Base-by-base conservation (phyloP, 225 moss, liverwort and hornwort genomes). In the Anthoceros angustus region DNA sequence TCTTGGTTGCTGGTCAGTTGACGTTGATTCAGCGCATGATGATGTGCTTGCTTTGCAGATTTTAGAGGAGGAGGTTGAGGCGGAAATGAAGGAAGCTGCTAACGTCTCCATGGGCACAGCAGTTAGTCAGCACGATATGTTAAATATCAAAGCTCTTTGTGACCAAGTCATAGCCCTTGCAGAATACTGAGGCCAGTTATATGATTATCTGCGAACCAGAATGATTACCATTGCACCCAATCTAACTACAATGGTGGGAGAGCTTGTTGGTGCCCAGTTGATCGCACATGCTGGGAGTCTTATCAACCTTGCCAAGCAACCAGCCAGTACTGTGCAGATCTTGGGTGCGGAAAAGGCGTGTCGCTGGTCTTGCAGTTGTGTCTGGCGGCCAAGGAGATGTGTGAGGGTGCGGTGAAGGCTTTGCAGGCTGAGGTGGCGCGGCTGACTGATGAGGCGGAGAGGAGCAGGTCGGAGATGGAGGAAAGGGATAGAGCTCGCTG, bases 141-240 rank as follows among this genome's bases (percentile, higher is more conserved):
- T 86, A 63, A 89, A 89, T 63, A 93, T 89, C 64, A 85, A 74
- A 74, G 75, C 89, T 18, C 72, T 93, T 42, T 93, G 87, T 55
- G 92, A 93, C 64, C 89, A 93, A 75, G 87, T 89, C 18, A 82
- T 93, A 62, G 73, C 89, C 11, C 74, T 93, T 16, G 74, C 85
- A 0, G 86, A 93, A 55, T 89, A 89, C 40, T 71, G 89, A 24
- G 82, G 73, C 7, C 85, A 93, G 80, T 83, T 93, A 15, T 89
- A 80, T 64, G 87, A 89, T 65, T 93, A 89, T 15, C 62, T 93
- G 45, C 71, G 80, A 66, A 89, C 86, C 77, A 74, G 92, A 40
- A 93, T 93, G 92, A 86, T 77, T 39, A 86, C 86, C 2, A 93
- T 93, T 68, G 92, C 92, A 4, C 92, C 92, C 1, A 93, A 93